Base-by-base conservation (phyloP, 352 stramenopile genomes). In the Phytophthora niederhauseri region DNA sequence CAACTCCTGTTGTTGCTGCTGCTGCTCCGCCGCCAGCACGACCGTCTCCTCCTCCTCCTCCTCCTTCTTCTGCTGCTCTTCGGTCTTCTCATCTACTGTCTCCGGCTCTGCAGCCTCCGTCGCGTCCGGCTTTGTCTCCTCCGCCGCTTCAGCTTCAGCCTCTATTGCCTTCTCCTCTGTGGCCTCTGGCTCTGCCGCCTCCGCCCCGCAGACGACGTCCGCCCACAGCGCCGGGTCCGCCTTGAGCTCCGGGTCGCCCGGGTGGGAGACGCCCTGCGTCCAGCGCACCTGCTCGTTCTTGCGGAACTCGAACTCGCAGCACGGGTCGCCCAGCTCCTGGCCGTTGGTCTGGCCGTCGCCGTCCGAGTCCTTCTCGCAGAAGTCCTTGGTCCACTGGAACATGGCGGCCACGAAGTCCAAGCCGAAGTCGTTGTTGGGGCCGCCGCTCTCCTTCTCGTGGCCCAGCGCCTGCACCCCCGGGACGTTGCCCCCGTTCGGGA, bases 261-360 rank as follows among this genome's bases (percentile, higher is more conserved):
- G 73, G 31, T 80, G 68, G 8, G 69, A 78, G 20, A 81, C 28
- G 20, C 73, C 73, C 24, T 70, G 31, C 22, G 68, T 71, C 72
- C 72, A 79, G 11, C 49, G 72, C 56, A 71, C 68, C 17, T 63
- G 50, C 64, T 67, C 54, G 48, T 74, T 58, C 28, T 50, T 61
- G 24, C 72, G 36, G 59, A 59, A 55, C 41, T 73, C 68, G 75
- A 85, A 96, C 41, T 76, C 64, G 71, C 89, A 96, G 74, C 83
- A 86, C 7, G 67, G 67, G 31, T 74, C 67, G 3, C 67, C 67
- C 43, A 74, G 7, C 55, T 74, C 67, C 67, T 74, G 67, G 7
- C 67, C 67, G 41, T 74, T 74, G 8, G 67, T 74, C 49, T 74
- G 67, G 9, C 67, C 67, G 30, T 74, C 67, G 2, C 67, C 67